These are phyloP conservation scores for Tetratostichococcus sp. DNA, from an alignment of 139 green algal genomes.

Conservation along the genomic window DNA sequence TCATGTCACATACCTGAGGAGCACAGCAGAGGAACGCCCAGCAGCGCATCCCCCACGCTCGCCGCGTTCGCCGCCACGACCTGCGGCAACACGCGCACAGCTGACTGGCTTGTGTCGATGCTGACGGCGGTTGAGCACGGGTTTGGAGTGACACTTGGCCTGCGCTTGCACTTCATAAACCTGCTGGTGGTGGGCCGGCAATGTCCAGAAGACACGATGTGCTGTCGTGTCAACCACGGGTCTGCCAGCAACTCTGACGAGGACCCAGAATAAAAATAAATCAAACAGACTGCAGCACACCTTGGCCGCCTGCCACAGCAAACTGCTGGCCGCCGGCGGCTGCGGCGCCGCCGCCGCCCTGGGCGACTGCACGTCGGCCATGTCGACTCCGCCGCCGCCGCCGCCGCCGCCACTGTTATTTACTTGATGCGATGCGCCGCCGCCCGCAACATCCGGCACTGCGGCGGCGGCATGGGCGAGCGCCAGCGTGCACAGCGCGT, in stretches of 20 bases:
- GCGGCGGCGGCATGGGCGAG: constrained; percentile 35
- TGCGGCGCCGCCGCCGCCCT: too few relatives aligned
- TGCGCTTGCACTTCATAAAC: too few relatives aligned
- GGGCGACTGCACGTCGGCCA: too few relatives aligned
- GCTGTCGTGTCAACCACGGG: background rate
- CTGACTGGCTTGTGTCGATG: too few relatives aligned
- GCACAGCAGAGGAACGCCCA: constrained; percentile 74
- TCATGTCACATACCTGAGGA: constrained; percentile 38
- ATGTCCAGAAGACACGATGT: background rate
- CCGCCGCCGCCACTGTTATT: background rate
- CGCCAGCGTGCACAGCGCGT: constrained; percentile 71
- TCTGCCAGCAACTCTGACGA: too few relatives aligned
- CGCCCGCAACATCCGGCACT: background rate
- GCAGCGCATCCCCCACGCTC: constrained; percentile 67
- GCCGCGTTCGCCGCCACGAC: constrained; percentile 65
- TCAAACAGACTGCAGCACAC: constrained; percentile 24
- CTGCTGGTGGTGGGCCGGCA: too few relatives aligned
- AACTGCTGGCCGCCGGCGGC: background rate
- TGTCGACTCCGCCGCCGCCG: background rate
- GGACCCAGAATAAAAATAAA: too few relatives aligned
- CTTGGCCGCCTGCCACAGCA: constrained; percentile 61
- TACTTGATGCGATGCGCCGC: constrained; percentile 8
- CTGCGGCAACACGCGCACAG: background rate
- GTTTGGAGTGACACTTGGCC: too few relatives aligned
- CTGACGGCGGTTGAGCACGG: too few relatives aligned